A percentile compares a stretch with the other conserved stretches of the same genome.
Conservation (phyloP, 2,329 filamentous ascomycete genomes). For the Colletotrichum brevisporum region DNA sequence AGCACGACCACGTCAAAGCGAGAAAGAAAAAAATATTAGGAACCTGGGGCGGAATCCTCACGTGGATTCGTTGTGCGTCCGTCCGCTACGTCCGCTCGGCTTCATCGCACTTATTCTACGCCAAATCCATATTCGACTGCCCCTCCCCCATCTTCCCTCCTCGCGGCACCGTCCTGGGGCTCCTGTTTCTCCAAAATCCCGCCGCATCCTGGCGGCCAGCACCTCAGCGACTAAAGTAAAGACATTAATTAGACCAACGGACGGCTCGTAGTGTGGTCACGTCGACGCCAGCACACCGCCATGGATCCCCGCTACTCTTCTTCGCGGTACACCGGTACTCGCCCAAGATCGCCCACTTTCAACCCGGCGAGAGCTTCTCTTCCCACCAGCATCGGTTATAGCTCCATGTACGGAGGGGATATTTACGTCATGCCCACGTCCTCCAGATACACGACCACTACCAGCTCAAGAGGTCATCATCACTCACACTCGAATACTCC, state of each 20-base stretch:
- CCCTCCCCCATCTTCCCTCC: not conserved
- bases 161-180: slow-evolving; percentile 14
- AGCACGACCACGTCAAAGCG: slow-evolving; percentile 28
- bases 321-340: slow-evolving; percentile 37
- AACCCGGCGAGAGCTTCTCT: slow-evolving; percentile 69
- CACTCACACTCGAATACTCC: slow-evolving; percentile 37
- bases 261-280: slow-evolving; percentile 15
- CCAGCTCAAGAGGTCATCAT: slow-evolving; percentile 34
- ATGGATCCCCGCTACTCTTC: slow-evolving; percentile 42
- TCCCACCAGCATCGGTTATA: slow-evolving; percentile 65
- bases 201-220: not conserved
- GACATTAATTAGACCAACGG: not conserved
- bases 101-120: slow-evolving; percentile 25
- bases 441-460: slow-evolving; percentile 47
- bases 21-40: slow-evolving; percentile 8
- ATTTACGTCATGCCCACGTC: slow-evolving; percentile 66
- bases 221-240: slow-evolving; percentile 6
- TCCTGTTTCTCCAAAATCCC: slow-evolving; percentile 5
- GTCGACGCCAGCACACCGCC: slow-evolving; percentile 30
- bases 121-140: slow-evolving; percentile 22
- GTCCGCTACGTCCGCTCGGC: slow-evolving; percentile 31
- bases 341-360: slow-evolving; percentile 57
- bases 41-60: slow-evolving; percentile 34
- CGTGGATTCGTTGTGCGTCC: slow-evolving; percentile 34
- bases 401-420: slow-evolving; percentile 66